Evolutionary conservation across 306 rosid species (phyloP).

Genomic region (Boehmeria nivea): DNA sequence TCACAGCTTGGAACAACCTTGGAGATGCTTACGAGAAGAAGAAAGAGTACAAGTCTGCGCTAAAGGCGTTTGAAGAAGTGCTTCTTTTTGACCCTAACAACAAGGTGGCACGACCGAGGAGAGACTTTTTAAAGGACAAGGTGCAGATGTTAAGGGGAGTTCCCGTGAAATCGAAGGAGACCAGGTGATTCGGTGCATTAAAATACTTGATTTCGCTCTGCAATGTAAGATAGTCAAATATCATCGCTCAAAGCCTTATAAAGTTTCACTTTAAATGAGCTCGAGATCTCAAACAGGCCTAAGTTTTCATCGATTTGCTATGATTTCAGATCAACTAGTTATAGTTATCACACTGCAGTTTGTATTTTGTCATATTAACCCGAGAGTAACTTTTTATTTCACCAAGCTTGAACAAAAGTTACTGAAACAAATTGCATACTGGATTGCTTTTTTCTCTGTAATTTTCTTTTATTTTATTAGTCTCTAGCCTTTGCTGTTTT

Average conservation of each 20-base stretch:
- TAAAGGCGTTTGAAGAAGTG: conserved; percentile 90
- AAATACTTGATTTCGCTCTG: background rate
- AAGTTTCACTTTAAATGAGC: background rate
- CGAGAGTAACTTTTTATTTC: no score
- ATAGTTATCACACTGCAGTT: no score
- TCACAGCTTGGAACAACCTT: conserved; percentile 98
- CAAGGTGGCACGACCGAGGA: conserved; percentile 76
- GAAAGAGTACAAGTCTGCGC: conserved; percentile 67
- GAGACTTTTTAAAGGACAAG: conserved; percentile 59
- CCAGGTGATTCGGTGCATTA: conserved; percentile 26
- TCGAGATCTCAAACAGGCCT: background rate
- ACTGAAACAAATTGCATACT: no score
- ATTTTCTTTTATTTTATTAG: no score
- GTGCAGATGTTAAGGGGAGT: conserved; percentile 65
- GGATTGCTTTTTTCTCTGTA: no score
- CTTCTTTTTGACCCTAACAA: conserved; percentile 93
- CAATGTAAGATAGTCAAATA: background rate
- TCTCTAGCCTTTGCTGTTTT: no score
- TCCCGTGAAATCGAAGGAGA: conserved; percentile 54
- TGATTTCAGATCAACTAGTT: background rate
- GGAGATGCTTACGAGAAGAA: conserved; percentile 87
- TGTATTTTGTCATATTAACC: no score
- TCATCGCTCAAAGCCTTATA: background rate
- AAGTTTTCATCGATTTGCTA: background rate
- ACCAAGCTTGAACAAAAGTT: no score